phyloP scores from a whole-genome alignment of 176 grass and related monocot genomes.

The Puccinellia tenuiflora region DNA sequence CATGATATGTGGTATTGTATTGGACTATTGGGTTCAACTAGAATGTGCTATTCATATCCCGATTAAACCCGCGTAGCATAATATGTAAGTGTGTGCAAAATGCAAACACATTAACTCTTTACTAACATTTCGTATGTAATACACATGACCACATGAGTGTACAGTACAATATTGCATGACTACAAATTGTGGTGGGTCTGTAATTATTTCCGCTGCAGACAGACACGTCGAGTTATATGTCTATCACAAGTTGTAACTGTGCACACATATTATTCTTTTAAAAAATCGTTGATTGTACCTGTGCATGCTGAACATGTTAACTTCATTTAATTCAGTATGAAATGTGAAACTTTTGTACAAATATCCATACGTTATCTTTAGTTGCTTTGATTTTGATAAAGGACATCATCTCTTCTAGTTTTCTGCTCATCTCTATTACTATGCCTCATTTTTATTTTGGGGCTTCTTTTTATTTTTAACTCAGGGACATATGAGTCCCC shows the following conservation, averaged over 20 bases:
- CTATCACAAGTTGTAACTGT: background rate
- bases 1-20: background rate
- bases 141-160: background rate
- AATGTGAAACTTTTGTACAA: background rate
- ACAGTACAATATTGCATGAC: background rate
- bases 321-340: background rate
- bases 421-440: slow-evolving; percentile 3
- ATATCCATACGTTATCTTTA: background rate
- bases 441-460: background rate
- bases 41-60: background rate
- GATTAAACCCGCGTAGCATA: background rate
- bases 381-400: background rate
- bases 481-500: slow-evolving; percentile 55
- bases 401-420: background rate
- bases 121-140: background rate
- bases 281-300: background rate
- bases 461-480: slow-evolving; percentile 2
- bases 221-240: background rate
- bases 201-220: background rate
- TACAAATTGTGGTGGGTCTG: background rate
- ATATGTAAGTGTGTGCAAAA: background rate
- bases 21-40: background rate
- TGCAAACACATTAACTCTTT: background rate
- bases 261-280: background rate
- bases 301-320: background rate